Evolutionary conservation across 2,329 filamentous ascomycete species (phyloP).

Genomic region (Didymosphaeria variabile): DNA sequence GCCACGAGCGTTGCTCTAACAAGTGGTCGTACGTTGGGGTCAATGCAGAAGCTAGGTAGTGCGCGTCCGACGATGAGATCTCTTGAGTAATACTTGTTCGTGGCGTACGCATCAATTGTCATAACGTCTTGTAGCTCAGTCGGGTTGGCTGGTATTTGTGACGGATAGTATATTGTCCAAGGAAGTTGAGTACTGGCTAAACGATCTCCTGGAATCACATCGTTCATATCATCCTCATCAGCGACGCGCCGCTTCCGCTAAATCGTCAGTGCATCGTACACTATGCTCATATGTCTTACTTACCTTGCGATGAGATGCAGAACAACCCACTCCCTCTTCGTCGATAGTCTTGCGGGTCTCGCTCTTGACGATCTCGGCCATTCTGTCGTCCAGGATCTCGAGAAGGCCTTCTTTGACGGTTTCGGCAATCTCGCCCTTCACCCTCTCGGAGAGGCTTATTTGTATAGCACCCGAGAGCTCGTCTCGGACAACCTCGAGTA

Average conservation of each 20-base stretch:
- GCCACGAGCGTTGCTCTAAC: slow-evolving; percentile 1
- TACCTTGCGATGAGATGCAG: background rate
- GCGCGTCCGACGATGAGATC: slow-evolving; percentile 10
- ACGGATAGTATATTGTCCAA: background rate
- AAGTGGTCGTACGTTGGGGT: slow-evolving; percentile 2
- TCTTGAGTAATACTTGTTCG: background rate
- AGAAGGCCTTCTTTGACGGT: background rate
- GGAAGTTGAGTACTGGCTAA: background rate
- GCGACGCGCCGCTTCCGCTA: background rate
- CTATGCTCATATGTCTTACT: background rate
- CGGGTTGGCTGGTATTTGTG: background rate
- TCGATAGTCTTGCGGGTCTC: background rate
- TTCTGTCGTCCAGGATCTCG: background rate
- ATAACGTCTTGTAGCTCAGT: background rate
- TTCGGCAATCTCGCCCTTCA: background rate
- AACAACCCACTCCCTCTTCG: background rate
- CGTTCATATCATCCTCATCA: background rate
- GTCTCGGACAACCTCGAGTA: background rate
- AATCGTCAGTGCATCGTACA: background rate
- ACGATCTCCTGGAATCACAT: background rate
- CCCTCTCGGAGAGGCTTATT: background rate
- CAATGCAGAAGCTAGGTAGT: background rate
- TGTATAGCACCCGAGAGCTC: background rate
- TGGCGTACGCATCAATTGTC: slow-evolving; percentile 5
- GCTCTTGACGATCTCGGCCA: background rate